These are phyloP conservation scores for Zymoseptoria ardabiliae DNA, from an alignment of 2,329 filamentous ascomycete species.

Conservation along the genomic window DNA sequence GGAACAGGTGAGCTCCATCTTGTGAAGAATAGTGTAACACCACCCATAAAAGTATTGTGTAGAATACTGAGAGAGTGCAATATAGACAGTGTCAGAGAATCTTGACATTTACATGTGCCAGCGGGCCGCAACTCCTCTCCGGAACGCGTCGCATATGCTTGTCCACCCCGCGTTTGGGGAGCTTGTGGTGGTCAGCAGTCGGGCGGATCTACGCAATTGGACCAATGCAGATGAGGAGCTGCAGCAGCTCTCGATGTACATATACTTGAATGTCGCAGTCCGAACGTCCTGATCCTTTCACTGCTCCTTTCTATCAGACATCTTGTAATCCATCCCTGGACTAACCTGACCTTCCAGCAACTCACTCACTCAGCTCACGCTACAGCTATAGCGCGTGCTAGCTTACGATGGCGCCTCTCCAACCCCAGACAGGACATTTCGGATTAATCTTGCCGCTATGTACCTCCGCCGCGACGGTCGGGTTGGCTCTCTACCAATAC, in stretches of 20 bases:
- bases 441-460: conserved; percentile 26
- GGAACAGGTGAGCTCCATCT: conserved; percentile 16
- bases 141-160: background rate
- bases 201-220: conserved; percentile 5
- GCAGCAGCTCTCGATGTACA: conserved; percentile 1
- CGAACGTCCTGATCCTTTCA: background rate
- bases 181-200: conserved; percentile 11
- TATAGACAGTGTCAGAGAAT: background rate
- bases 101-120: conserved; percentile 5
- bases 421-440: conserved; percentile 20
- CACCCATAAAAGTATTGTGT: conserved; percentile 10
- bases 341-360: too few relatives aligned
- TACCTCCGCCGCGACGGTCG: conserved; percentile 25
- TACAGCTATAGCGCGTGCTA: conserved; percentile 1
- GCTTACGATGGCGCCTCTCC: conserved; percentile 19
- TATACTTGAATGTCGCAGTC: background rate
- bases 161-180: conserved; percentile 5
- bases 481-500: conserved; percentile 24
- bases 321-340: too few relatives aligned
- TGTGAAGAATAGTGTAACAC: conserved; percentile 9
- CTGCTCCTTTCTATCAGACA: too few relatives aligned
- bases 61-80: conserved; percentile 5
- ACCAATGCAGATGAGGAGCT: conserved; percentile 2
- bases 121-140: conserved; percentile 4
- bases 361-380: background rate